A percentile compares a stretch with the other conserved stretches of the same genome.
Conservation (phyloP, 2,329 filamentous ascomycete species). For the Monosporascus cannonballus region DNA sequence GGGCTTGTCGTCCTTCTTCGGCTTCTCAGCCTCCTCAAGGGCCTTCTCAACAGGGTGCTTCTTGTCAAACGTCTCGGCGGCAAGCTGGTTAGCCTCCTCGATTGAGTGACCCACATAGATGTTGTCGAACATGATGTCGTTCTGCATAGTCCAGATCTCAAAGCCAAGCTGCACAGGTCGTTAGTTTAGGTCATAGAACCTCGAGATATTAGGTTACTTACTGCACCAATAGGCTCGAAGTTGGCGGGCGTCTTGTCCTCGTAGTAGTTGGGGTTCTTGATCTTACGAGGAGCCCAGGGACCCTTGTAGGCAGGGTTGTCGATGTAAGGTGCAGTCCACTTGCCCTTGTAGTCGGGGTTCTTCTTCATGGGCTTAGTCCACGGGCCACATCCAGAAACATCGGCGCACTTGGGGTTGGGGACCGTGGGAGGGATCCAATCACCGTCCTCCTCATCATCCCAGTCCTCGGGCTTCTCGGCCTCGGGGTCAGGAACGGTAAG, state of each 20-base stretch:
- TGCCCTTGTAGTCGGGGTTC: conserved; percentile 98
- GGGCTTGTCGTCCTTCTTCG: conserved; percentile 61
- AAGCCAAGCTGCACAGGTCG: conserved; percentile 71
- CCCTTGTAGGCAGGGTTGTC: conserved; percentile 99
- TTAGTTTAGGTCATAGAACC: conserved; percentile 1
- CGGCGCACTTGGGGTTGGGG: conserved; percentile 92
- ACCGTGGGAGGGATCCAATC: conserved; percentile 91
- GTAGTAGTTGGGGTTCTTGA: conserved; percentile 91
- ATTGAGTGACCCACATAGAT: conserved; percentile 98
- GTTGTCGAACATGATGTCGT: conserved; percentile 98
- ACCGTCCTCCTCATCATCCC: conserved; percentile 99
- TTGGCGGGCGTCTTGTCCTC: conserved; percentile 96
- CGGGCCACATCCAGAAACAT: conserved; percentile 86
- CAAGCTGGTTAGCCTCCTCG: conserved; percentile 84
- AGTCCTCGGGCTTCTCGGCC: conserved; percentile 96
- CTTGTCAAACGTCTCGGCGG: conserved; percentile 81
- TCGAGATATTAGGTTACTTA: conserved; percentile 44
- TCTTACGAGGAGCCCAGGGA: conserved; percentile 89
- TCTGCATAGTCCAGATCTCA: conserved; percentile 99
- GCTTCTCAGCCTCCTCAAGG: conserved; percentile 71
- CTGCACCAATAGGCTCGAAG: conserved; percentile 96
- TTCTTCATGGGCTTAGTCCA: conserved; percentile 89
- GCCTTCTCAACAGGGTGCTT: conserved; percentile 82
- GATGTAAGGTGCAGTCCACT: conserved; percentile 87
- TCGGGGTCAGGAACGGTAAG: conserved; percentile 82